Conservation (phyloP, 345 rosid genomes). For the Brassica cretica region DNA sequence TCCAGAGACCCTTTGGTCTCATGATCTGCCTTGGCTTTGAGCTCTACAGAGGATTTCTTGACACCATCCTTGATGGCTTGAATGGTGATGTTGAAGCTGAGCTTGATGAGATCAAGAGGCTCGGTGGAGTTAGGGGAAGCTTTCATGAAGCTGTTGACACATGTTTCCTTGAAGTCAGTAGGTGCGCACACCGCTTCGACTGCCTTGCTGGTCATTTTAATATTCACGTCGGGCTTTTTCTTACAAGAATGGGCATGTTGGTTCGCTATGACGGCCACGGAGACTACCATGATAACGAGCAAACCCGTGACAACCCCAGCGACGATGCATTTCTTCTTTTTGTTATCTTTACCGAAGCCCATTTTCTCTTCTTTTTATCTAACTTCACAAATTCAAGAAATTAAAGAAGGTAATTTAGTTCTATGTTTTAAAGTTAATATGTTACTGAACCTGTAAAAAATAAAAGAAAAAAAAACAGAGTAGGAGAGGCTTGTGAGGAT, state of each 20-base stretch:
- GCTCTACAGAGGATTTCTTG: conserved; percentile 34
- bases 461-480: not conserved
- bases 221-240: not conserved
- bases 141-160: conserved; percentile 45
- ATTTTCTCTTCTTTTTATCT: not conserved
- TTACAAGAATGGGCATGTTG: not conserved
- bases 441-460: not conserved
- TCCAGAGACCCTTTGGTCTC: conserved; percentile 54
- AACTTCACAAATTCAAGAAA: not conserved
- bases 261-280: conserved; percentile 36
- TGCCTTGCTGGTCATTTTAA: conserved; percentile 40
- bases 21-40: conserved; percentile 53
- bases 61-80: conserved; percentile 43
- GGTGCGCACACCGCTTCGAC: conserved; percentile 59
- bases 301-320: conserved; percentile 44
- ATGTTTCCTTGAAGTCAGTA: conserved; percentile 53
- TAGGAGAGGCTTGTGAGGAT: not conserved
- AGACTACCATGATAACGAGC: conserved; percentile 59
- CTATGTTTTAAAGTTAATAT: not conserved
- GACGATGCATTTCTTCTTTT: conserved; percentile 45
- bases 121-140: conserved; percentile 53
- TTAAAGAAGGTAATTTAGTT: not conserved
- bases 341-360: not conserved
- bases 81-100: conserved; percentile 48
- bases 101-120: conserved; percentile 56